phyloP scores from a whole-genome alignment of 163 green algal species.

The Chloromonas sp. region DNA sequence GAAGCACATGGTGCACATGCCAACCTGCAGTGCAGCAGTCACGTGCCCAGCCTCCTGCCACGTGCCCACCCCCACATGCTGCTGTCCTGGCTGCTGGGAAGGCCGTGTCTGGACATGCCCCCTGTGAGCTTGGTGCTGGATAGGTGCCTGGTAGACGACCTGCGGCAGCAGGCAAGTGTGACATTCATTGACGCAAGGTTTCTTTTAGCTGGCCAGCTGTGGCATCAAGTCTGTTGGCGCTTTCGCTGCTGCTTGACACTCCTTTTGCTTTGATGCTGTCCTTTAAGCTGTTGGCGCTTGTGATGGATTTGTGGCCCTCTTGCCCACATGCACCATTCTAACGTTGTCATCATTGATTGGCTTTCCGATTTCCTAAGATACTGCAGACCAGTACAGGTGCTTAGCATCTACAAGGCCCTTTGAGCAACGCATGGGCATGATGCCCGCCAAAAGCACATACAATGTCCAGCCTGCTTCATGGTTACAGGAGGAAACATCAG shows the following conservation, averaged over 20 bases:
- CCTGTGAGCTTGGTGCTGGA: slow-evolving; percentile 18
- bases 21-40: background rate
- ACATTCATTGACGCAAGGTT: background rate
- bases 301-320: background rate
- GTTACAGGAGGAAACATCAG: too few species aligned
- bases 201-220: background rate
- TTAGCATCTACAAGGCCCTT: too few species aligned
- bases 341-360: background rate
- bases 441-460: too few species aligned
- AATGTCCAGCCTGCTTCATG: too few species aligned
- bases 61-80: slow-evolving; percentile 1
- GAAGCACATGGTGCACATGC: background rate
- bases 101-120: slow-evolving; percentile 13
- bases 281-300: background rate
- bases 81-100: slow-evolving; percentile 20
- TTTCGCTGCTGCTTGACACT: background rate
- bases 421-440: too few species aligned
- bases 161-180: background rate
- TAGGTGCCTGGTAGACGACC: slow-evolving; percentile 1
- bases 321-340: too few species aligned
- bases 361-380: background rate
- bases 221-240: background rate
- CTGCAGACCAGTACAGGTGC: background rate
- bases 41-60: background rate
- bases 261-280: background rate